Evolutionary conservation across 2,329 filamentous ascomycete genomes (phyloP), one percentile per base, ranked within the genome.

Genomic region (Aspergillus sp.): DNA sequence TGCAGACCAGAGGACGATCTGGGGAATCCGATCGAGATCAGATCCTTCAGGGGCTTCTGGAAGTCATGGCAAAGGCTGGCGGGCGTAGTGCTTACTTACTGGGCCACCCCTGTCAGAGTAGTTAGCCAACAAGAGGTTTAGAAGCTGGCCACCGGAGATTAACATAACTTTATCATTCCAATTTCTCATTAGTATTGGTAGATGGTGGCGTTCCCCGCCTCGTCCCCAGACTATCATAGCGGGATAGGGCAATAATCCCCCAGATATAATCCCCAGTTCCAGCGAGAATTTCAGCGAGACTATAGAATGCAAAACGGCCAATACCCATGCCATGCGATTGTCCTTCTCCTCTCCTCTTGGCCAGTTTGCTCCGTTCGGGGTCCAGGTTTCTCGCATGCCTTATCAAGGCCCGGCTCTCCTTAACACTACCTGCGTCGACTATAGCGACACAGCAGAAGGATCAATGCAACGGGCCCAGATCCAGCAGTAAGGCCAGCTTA

Each of bases 281-380:
- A 46, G 41, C 51, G 51, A 53, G 51, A 53, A 46, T 46, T 53
- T 23, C 15, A 27, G 41, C 51, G 51, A 53, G n/a, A 33, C 8
- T 14, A n/a, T 11, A 37, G 9, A 23, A 27, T 19, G 12, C 6
- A 27, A 39, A 40, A 17, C 35, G 24, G 17, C 19, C 3, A 17
- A 15, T 31, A n/a, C 27, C 14, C 37, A 53, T 2, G 17, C 19
- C 7, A 19, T 45, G 8, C 19, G 4, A 53, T 14, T n/a, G 9
- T 11, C n/a, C 40, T 8, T 51, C 35, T 44, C 14, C 6, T 31
- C 27, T 44, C 24, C 40, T 37, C 50, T 52, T 52, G 50, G 50
- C 50, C 40, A 35, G 24, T 43, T 19, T 44, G 7, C 39, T 33
- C 40, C 24, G n/a, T n/a, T 40, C 40, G 12, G 27, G 19, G 24